These are phyloP conservation scores for Phytophthora agathidicida DNA, from an alignment of 352 stramenopile genomes.

Conservation along the genomic window DNA sequence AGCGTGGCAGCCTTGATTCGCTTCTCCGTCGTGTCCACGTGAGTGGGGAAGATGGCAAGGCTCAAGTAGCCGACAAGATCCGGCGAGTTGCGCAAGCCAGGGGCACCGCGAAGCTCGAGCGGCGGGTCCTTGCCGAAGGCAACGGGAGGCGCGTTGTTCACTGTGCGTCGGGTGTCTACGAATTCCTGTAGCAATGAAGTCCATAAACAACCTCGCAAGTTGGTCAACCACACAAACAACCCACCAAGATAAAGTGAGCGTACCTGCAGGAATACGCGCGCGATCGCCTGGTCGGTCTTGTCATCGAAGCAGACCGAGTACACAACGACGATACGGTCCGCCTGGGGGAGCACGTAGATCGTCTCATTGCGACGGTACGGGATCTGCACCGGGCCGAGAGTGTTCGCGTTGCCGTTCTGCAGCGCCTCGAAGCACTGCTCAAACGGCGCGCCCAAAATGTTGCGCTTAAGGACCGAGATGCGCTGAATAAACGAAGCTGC, in stretches of 20 bases:
- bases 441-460: conserved; percentile 79
- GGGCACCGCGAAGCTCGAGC: conserved; percentile 81
- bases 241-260: no score
- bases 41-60: conserved; percentile 87
- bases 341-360: conserved; percentile 86
- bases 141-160: conserved; percentile 93
- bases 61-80: conserved; percentile 92
- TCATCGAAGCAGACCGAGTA: conserved; percentile 95
- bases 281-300: conserved; percentile 91
- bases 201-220: conserved; percentile 1
- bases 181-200: conserved; percentile 89
- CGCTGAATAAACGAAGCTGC: conserved; percentile 76
- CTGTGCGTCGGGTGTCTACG: conserved; percentile 90
- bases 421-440: conserved; percentile 88
- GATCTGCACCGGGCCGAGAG: conserved; percentile 75
- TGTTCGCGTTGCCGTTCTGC: conserved; percentile 57
- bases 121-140: conserved; percentile 91
- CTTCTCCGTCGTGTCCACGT: conserved; percentile 90
- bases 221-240: background rate
- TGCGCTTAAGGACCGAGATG: conserved; percentile 82
- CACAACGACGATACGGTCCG: conserved; percentile 91
- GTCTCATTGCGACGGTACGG: conserved; percentile 88
- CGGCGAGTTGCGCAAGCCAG: conserved; percentile 56
- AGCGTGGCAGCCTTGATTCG: conserved; percentile 89
- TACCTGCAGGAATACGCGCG: conserved; percentile 91